phyloP scores from a whole-genome alignment of 805 yeast species.

The Metschnikowia orientalis region DNA sequence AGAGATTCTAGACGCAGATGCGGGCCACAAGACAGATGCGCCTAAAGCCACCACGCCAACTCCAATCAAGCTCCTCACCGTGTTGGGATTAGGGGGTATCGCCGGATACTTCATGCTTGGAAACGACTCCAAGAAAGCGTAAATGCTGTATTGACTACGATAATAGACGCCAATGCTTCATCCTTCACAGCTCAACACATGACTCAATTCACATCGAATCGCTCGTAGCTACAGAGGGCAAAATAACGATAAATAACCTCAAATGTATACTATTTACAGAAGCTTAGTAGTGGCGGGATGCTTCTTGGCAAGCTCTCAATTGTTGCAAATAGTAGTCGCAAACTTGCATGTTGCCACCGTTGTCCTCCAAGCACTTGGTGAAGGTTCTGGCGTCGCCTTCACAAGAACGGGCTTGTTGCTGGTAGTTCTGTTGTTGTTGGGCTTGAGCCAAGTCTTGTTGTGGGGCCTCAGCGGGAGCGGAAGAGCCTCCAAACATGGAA shows the following conservation, averaged over 20 bases:
- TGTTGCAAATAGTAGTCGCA: slow-evolving; percentile 97
- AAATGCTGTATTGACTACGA: no score
- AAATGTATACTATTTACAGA: neutral
- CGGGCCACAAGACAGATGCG: slow-evolving; percentile 3
- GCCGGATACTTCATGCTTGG: slow-evolving; percentile 17
- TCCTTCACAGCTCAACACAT: no score
- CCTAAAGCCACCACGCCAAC: slow-evolving; percentile 6
- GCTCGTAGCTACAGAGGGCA: neutral
- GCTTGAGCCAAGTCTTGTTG: slow-evolving; percentile 38
- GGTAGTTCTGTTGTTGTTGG: slow-evolving; percentile 33
- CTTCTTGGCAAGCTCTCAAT: slow-evolving; percentile 95
- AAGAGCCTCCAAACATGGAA: slow-evolving; percentile 79
- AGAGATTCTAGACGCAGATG: slow-evolving; percentile 31
- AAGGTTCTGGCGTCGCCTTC: slow-evolving; percentile 92
- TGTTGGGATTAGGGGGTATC: slow-evolving; percentile 19
- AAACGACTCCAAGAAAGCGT: no score
- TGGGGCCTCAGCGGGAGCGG: slow-evolving; percentile 44
- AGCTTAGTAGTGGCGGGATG: slow-evolving; percentile 69
- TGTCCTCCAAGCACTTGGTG: slow-evolving; percentile 92
- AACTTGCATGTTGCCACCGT: slow-evolving; percentile 92
- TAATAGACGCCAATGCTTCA: no score
- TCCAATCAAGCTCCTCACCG: slow-evolving; percentile 10
- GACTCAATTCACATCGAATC: no score
- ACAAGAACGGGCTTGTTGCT: slow-evolving; percentile 56
- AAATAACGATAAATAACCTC: neutral